These are phyloP conservation scores for Aspergillus japonicus DNA, from an alignment of 2,329 filamentous ascomycete species.

Conservation along the genomic window DNA sequence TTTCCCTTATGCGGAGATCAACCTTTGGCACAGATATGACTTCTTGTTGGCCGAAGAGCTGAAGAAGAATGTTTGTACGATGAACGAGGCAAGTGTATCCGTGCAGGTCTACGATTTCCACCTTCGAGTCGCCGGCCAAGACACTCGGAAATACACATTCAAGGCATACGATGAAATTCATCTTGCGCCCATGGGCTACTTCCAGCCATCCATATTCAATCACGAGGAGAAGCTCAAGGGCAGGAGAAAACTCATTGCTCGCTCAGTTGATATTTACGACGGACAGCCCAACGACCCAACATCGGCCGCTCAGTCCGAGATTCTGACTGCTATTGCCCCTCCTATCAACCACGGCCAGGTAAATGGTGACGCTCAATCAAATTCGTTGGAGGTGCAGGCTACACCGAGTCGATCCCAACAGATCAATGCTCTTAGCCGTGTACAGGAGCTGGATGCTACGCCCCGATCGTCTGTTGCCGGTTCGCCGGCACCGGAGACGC, in stretches of 20 bases:
- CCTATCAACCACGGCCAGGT: conserved; percentile 29
- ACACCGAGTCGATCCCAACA: conserved; percentile 57
- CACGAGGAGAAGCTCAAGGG: conserved; percentile 75
- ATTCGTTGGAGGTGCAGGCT: conserved; percentile 33
- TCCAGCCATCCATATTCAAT: conserved; percentile 84
- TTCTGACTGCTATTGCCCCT: conserved; percentile 54
- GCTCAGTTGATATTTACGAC: conserved; percentile 92
- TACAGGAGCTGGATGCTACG: conserved; percentile 69
- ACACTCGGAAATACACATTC: conserved; percentile 90
- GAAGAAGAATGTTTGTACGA: conserved; percentile 88
- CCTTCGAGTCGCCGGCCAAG: conserved; percentile 79
- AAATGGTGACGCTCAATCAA: conserved; percentile 40
- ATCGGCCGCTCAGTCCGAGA: conserved; percentile 76
- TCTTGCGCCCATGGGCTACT: conserved; percentile 92
- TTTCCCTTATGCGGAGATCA: conserved; percentile 94
- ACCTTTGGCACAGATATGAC: conserved; percentile 84
- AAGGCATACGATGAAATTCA: conserved; percentile 97
- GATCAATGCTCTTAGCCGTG: conserved; percentile 67
- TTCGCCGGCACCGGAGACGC: conserved; percentile 79
- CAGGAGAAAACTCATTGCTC: conserved; percentile 76
- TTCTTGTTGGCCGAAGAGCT: conserved; percentile 92
- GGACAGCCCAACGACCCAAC: conserved; percentile 86
- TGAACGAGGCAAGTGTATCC: conserved; percentile 85
- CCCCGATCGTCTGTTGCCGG: conserved; percentile 83
- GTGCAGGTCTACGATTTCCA: conserved; percentile 90